A percentile compares a stretch with the other conserved stretches of the same genome.
Conservation (phyloP, 208 protist genomes). For the Porcisia deanei region DNA sequence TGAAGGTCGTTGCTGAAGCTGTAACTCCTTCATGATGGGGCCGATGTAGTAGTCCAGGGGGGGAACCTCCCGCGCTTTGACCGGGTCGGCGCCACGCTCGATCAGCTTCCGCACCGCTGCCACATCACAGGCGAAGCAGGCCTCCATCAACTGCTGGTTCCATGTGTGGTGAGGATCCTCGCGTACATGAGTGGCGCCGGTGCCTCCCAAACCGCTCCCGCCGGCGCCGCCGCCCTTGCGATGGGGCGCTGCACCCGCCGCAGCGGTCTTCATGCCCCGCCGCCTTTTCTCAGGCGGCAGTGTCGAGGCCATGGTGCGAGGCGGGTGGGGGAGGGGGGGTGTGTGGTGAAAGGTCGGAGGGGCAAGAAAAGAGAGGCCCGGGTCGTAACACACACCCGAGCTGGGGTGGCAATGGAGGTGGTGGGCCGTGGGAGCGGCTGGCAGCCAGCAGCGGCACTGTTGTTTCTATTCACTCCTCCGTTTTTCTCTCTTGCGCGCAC, state of each 20-base stretch:
- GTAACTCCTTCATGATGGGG: conserved; percentile 12
- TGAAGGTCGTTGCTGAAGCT: not conserved
- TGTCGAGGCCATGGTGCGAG: conserved; percentile 5
- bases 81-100: conserved; percentile 62
- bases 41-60: conserved; percentile 34
- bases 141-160: conserved; percentile 77
- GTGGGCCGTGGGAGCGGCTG: no score
- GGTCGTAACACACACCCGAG: no score
- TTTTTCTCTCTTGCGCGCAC: no score
- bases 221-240: not conserved
- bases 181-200: not conserved
- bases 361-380: no score
- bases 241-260: not conserved
- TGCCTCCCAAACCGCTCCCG: not conserved
- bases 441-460: no score
- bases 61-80: conserved; percentile 51
- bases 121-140: conserved; percentile 53
- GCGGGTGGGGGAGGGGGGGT: not conserved
- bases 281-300: conserved; percentile 8
- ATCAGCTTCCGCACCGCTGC: conserved; percentile 37
- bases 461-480: no score
- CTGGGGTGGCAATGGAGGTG: no score
- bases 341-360: not conserved
- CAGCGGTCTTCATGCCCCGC: not conserved
- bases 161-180: conserved; percentile 87